Evolutionary conservation across 2,329 filamentous ascomycete genomes (phyloP).

Genomic region (Aspergillus neotritici): DNA sequence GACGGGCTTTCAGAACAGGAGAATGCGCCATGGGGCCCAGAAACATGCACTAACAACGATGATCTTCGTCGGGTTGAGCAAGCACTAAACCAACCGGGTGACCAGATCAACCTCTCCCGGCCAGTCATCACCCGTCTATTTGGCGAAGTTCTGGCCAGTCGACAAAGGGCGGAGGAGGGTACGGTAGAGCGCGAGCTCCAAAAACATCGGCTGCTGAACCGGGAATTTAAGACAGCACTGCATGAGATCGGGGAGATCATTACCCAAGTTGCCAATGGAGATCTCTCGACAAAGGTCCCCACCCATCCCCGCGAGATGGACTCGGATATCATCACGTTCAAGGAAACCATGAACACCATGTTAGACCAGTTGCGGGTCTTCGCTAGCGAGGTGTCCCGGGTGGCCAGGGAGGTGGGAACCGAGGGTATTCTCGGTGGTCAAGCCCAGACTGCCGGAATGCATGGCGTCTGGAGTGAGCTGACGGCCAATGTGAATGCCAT

Average conservation of each 20-base stretch:
- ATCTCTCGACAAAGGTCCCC: slow-evolving; percentile 92
- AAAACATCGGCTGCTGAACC: slow-evolving; percentile 96
- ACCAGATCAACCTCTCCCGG: no score
- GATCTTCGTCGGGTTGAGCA: no score
- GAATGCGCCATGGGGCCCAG: no score
- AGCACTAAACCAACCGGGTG: no score
- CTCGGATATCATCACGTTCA: slow-evolving; percentile 95
- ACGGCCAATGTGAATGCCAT: slow-evolving; percentile 86
- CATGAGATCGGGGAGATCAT: slow-evolving; percentile 97
- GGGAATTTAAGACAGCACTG: slow-evolving; percentile 95
- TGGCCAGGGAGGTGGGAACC: slow-evolving; percentile 92
- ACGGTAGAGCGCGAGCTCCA: slow-evolving; percentile 78
- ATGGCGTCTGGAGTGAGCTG: slow-evolving; percentile 95
- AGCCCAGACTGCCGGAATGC: slow-evolving; percentile 86
- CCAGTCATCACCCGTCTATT: no score
- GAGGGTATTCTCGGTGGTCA: slow-evolving; percentile 92
- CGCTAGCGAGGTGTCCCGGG: slow-evolving; percentile 88
- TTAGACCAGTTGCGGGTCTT: slow-evolving; percentile 97
- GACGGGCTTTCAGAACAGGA: no score
- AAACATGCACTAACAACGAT: no score
- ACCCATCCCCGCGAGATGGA: slow-evolving; percentile 97
- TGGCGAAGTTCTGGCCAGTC: no score
- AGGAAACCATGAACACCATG: slow-evolving; percentile 98
- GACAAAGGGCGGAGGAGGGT: no score
- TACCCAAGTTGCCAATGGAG: slow-evolving; percentile 89